Conservation (phyloP, 257 asterid genomes). For the Solanum piurae region DNA sequence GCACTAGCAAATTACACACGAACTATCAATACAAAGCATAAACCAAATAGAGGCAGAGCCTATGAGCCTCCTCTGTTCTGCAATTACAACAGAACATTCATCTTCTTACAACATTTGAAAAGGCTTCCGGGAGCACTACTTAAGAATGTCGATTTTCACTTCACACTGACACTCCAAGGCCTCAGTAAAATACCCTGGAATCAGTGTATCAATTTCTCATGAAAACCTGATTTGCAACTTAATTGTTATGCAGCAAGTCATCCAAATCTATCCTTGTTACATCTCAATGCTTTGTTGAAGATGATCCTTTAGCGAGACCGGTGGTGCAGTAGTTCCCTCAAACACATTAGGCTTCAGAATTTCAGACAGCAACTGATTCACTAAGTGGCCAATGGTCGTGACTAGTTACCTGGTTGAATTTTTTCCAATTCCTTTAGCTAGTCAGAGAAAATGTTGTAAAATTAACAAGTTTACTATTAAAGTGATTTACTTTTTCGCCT, state of each 20-base stretch:
- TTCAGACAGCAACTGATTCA: neutral
- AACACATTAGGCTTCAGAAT: neutral
- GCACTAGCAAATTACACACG: neutral
- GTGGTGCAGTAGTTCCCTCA: neutral
- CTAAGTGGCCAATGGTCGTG: neutral
- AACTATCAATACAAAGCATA: neutral
- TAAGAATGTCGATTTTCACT: neutral
- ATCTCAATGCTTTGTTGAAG: neutral
- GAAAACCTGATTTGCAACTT: neutral
- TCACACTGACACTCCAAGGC: neutral
- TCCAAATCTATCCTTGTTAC: neutral
- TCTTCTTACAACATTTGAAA: neutral
- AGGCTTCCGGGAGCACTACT: neutral
- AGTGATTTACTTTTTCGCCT: neutral
- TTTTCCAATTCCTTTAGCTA: neutral
- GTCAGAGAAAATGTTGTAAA: neutral
- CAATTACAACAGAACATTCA: neutral
- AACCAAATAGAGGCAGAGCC: neutral
- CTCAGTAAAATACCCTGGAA: neutral
- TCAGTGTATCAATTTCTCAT: neutral
- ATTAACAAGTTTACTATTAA: neutral
- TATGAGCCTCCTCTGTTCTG: neutral
- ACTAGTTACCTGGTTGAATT: neutral
- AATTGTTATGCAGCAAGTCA: neutral
- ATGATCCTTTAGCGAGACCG: neutral